phyloP scores from a whole-genome alignment of 2,329 filamentous ascomycete genomes.

The Rosellinia necatrix region DNA sequence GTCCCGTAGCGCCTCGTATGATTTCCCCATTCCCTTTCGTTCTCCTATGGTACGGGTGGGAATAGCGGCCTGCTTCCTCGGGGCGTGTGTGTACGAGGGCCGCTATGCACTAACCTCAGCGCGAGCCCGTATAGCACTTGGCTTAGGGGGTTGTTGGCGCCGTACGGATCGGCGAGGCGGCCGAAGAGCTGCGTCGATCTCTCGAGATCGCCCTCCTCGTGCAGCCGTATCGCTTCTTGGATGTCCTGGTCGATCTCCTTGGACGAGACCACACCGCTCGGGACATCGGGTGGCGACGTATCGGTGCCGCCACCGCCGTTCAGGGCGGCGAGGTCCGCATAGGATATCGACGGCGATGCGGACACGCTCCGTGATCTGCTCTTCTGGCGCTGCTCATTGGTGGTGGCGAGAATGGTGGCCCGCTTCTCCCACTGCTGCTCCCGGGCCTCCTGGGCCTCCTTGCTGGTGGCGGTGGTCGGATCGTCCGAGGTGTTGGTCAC shows the following conservation, averaged over 20 bases:
- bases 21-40: neutral
- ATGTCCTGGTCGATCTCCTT: slow-evolving; percentile 71
- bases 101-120: slow-evolving; percentile 64
- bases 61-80: neutral
- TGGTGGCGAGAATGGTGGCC: slow-evolving; percentile 82
- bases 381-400: slow-evolving; percentile 56
- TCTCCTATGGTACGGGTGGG: neutral
- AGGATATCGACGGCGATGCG: slow-evolving; percentile 27
- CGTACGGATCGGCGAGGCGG: slow-evolving; percentile 78
- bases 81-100: slow-evolving; percentile 6
- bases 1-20: neutral
- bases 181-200: slow-evolving; percentile 86
- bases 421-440: slow-evolving; percentile 90
- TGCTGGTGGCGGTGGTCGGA: slow-evolving; percentile 7
- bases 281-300: slow-evolving; percentile 14
- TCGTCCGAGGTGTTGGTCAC: slow-evolving; percentile 33
- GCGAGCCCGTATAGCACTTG: slow-evolving; percentile 96
- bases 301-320: slow-evolving; percentile 28
- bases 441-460: slow-evolving; percentile 39
- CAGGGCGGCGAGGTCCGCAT: slow-evolving; percentile 38
- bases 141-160: slow-evolving; percentile 88
- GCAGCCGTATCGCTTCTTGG: slow-evolving; percentile 91
- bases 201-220: slow-evolving; percentile 81
- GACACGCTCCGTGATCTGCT: slow-evolving; percentile 38
- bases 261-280: slow-evolving; percentile 48